Conservation (phyloP, 345 rosid species). For the Erodium maritimum region DNA sequence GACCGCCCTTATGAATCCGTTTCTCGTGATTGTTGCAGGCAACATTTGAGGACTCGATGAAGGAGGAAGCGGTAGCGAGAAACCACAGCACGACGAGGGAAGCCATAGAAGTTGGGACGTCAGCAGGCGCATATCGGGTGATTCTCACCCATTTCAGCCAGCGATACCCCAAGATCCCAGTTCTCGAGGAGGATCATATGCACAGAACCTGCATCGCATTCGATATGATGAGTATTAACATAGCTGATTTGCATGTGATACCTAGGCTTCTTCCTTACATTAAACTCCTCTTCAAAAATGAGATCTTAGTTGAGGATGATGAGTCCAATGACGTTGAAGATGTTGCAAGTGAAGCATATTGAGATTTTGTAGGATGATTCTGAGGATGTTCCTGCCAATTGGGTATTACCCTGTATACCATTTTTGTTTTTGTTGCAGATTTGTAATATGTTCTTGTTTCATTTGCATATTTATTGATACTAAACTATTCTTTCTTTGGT, state of each 20-base stretch:
- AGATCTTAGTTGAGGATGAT: conserved; percentile 57
- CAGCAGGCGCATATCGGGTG: conserved; percentile 57
- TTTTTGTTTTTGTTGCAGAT: too few species aligned
- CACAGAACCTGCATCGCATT: conserved; percentile 88
- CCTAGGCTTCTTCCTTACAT: conserved; percentile 73
- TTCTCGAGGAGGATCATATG: conserved; percentile 65
- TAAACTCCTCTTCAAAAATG: conserved; percentile 65
- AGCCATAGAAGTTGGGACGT: conserved; percentile 65
- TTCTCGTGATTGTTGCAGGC: conserved; percentile 34
- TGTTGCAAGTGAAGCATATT: conserved; percentile 16
- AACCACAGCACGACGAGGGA: conserved; percentile 97
- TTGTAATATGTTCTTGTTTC: too few species aligned
- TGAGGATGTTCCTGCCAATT: neutral
- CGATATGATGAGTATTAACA: conserved; percentile 85
- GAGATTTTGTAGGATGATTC: neutral
- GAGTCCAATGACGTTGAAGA: too few species aligned
- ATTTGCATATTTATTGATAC: too few species aligned
- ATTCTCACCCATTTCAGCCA: conserved; percentile 97
- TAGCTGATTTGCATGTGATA: conserved; percentile 70
- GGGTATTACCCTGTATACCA: too few species aligned
- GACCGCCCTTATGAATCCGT: too few species aligned
- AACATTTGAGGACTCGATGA: conserved; percentile 81
- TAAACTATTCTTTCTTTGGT: too few species aligned
- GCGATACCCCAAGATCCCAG: conserved; percentile 83
- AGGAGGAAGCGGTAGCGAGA: conserved; percentile 74